Base-by-base conservation (phyloP, 75 land plant species). In the Picea sitchensis region DNA sequence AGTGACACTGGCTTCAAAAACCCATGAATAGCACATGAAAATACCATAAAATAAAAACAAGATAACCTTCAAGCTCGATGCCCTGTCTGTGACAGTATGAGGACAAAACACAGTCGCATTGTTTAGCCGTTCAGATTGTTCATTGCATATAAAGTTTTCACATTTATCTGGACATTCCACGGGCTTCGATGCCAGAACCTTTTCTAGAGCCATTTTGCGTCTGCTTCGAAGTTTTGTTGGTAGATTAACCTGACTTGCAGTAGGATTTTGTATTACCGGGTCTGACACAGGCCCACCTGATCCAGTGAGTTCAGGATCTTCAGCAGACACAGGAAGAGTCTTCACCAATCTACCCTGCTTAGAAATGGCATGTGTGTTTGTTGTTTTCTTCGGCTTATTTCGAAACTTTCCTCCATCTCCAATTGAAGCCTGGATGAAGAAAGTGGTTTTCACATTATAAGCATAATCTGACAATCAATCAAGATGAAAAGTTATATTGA, bases 161-260 rank as follows among this genome's bases (percentile, higher is more conserved):
- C 79, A 47, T 20, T 65, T 78, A 58, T 81, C 82, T 34, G 20
- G 23, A 44, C 78, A 83, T n/a, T 71, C 51, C n/a, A 44, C 74
- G 11, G 51, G 23, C 59, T 79, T 88, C 38, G 31, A 77, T 8
- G 73, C 61, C 51, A 81, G 14, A 20, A 82, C 77, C 54, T 79
- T 91, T 36, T 78, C 76, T 4, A 85, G 15, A 61, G 74, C 76
- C 82, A 63, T 76, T 79, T 92, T 92, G 30, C 94, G 90, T 64
- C 86, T 88, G 75, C 82, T 89, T 64, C 81, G 86, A 15, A 38
- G 77, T 84, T 84, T 87, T 3, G 90, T 76, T 18, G 88, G 81
- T 78, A 86, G 73, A 26, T 60, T 74, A 44, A 79, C 74, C 30
- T 81, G 76, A 59, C 80, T 74, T 32, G 13, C 9, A 6, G 80